Base-by-base conservation (phyloP, 2,329 filamentous ascomycete species). In the Colletotrichum sp. region DNA sequence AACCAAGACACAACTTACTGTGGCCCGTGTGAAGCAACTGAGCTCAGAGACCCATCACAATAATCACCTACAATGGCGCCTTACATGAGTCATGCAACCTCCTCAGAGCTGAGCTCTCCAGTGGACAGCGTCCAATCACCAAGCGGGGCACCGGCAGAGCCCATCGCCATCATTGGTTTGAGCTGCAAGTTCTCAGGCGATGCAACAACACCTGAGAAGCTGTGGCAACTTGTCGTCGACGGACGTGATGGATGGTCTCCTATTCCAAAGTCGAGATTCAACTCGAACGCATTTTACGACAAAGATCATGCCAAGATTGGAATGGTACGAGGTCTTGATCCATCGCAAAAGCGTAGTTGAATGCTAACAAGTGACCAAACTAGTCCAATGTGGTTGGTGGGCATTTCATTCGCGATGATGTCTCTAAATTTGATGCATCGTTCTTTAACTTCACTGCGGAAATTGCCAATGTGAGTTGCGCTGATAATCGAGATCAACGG, bases 91-190 rank as follows among this genome's bases (percentile, higher is more conserved):
- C 59, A 65, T 65, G 44, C 18, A n/a, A 48, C 44, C n/a, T 70
- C 66, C 9, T 70, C 71, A 15, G 59, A 65, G 59, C 48, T 52
- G 15, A 65, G 67, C 48, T 74, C 66, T 16, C 71, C 71, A 6
- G 71, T 74, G 44, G 59, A 70, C 59, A 48, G 66, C 32, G 10
- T 74, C 7, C 59, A 71, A 16, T 70, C 71, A 24, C 48, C 66
- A 4, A 22, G 39, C 26, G 60, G 57, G n/a, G 59, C 16, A 4
- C 67, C 52, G 7, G 22, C n/a, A n/a, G 62, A 75, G 30, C 78
- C 79, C 4, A 77, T 80, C 30, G 79, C 79, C 62, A 68, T 80
- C 55, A 76, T 80, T 39, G 79, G 79, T 8, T 78, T 80, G 73
- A 76, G 79, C 3, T 80, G 79, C 62, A 78, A 77, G n/a, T 77